Percentiles rank a stretch among this genome's conserved stretches.
Conservation (phyloP, 306 rosid species). For the Quercus berberidifolia region DNA sequence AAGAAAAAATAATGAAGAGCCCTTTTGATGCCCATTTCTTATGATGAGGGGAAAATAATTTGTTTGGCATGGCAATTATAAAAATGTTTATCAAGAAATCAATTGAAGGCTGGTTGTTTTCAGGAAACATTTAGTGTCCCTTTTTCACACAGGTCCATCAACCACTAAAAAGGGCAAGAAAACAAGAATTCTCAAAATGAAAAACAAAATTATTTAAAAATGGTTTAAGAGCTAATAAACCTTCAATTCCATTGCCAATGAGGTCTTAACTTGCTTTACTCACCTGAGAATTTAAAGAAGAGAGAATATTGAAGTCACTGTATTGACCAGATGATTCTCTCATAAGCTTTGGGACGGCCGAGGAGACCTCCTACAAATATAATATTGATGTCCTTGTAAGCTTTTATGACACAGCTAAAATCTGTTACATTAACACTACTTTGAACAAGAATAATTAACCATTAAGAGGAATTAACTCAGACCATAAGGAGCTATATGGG, state of each 20-base stretch:
- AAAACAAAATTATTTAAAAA: background rate
- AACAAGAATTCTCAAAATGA: background rate
- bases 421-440: background rate
- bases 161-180: background rate
- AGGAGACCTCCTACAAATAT: conserved; percentile 78
- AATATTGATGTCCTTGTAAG: conserved; percentile 25
- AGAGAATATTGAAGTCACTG: conserved; percentile 93
- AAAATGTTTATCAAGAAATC: background rate
- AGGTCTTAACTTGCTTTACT: conserved; percentile 17
- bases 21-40: background rate
- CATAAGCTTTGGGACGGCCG: conserved; percentile 71
- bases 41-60: background rate
- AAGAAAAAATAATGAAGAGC: background rate
- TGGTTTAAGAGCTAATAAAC: background rate
- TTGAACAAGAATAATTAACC: conserved; percentile 14
- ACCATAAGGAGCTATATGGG: conserved; percentile 3
- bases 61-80: background rate
- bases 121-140: background rate
- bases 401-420: conserved; percentile 6
- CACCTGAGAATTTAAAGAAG: conserved; percentile 97
- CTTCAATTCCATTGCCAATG: conserved; percentile 5
- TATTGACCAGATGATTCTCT: conserved; percentile 80
- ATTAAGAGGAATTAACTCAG: conserved; percentile 1
- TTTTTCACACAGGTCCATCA: background rate
- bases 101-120: background rate